Evolutionary conservation across 768 basidiomycete species (phyloP), one percentile per base, ranked within the genome.

Genomic region (Crepidotus variabilis): DNA sequence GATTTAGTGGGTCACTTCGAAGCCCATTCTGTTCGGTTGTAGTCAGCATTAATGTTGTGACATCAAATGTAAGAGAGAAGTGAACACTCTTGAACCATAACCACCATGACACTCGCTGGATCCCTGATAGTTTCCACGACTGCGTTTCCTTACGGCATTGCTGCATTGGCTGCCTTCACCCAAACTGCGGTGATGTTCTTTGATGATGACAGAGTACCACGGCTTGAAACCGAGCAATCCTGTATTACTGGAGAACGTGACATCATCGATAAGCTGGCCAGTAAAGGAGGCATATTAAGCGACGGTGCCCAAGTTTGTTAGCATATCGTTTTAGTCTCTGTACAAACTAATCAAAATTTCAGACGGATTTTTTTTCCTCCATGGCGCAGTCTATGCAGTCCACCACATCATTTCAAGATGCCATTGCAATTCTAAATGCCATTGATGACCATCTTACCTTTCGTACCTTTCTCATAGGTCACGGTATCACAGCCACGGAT

Each of bases 401-500:
- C 5, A 4, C 5, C 5, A 16, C 11, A 2, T 4, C 39, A 11
- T n/a, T 43, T 43, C 18, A 11, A 43, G 5, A 11, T 5, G 18
- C 13, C 11, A 16, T 11, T 16, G 13, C 39, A 3, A 43, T 43
- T 20, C 39, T 43, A 3, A 43, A 43, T 11, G 39, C 4, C 3
- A 3, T 43, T 3, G 39, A 43, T 67, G 88, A 98, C 62, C 84
- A 89, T 66, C 84, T 98, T 21, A 87, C 92, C 2, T 92, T 88
- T 69, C 86, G 89, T 33, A 92, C 95, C 1, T 97, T 88, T 72
- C 82, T 98, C 35, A 80, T 88, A 43, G 87, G 88, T 0, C 83
- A 87, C 60, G 74, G 81, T 47, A 80, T 91, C 39, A 87, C 90
- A n/a, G 80, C 85, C n/a, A 90, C 88, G n/a, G 97, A 99, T 69